Evolutionary conservation across 1,139 yeast species (phyloP).

Genomic region (Suhomyces coccinellae): DNA sequence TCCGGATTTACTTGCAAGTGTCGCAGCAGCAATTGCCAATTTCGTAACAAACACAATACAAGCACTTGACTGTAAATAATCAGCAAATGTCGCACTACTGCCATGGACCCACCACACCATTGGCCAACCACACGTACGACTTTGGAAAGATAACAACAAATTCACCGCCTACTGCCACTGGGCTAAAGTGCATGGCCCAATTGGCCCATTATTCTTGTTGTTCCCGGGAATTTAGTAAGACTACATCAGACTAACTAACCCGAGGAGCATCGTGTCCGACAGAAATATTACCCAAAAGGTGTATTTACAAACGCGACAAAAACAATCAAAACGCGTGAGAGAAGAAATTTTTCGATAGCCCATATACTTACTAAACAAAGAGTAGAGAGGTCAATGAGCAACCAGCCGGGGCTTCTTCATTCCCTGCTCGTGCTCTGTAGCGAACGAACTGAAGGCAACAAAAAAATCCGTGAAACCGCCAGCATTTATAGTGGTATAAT

Average conservation of each 20-base stretch:
- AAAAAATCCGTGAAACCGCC: slow-evolving; percentile 8
- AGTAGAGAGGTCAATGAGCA: slow-evolving; percentile 8
- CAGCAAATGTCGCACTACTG: too few relatives aligned
- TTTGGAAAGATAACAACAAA: neutral
- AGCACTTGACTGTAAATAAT: neutral
- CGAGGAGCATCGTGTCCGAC: neutral
- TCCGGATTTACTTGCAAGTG: neutral
- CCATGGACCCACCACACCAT: too few relatives aligned
- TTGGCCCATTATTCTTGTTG: too few relatives aligned
- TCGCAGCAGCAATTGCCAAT: neutral
- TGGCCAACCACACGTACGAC: too few relatives aligned
- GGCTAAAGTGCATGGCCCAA: too few relatives aligned
- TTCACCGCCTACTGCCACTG: neutral
- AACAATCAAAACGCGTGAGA: neutral
- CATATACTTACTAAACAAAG: slow-evolving; percentile 8
- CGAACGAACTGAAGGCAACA: slow-evolving; percentile 7
- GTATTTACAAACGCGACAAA: slow-evolving; percentile 6
- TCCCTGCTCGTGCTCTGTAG: slow-evolving; percentile 6
- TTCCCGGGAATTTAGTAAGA: too few relatives aligned
- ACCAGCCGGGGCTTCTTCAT: slow-evolving; percentile 8
- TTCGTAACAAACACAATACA: neutral
- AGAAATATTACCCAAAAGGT: slow-evolving; percentile 4
- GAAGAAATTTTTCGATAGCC: slow-evolving; percentile 7
- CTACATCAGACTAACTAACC: neutral
- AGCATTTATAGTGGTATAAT: slow-evolving; percentile 9